Evolutionary conservation across 2,329 filamentous ascomycete genomes (phyloP), one percentile per base, ranked within the genome.

Genomic region (Aspergillus hiratsukae): DNA sequence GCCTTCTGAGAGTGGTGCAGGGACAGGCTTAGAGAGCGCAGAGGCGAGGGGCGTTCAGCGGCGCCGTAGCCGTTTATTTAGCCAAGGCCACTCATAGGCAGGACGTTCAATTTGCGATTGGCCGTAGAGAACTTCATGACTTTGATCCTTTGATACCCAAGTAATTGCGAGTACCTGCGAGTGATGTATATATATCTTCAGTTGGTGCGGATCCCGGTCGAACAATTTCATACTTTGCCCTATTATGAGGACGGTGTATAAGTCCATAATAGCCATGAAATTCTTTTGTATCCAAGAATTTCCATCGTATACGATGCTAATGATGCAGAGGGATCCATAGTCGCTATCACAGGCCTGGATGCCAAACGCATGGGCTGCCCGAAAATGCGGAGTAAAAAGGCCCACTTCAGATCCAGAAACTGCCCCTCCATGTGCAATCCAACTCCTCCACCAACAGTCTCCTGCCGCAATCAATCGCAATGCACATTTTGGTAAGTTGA

Each of bases 401-500:
- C 43, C 43, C 43, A 46, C 43, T 25, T 21, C 10, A 17, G 3
- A 37, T 45, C 9, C 21, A 45, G n/a, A 46, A 46, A 46, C 23
- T 46, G 23, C 43, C 43, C 43, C 43, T 41, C 48, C 53, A 37
- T 37, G 35, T 49, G 35, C 45, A 31, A 49, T 45, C 29, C 46
- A 45, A 23, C 37, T 40, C 51, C 43, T 58, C 60, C 53, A 51
- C 46, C 58, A 58, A 51, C 52, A 25, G 1, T 25, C 21, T 51
- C 28, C 37, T 17, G 21, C 29, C 21, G 17, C 40, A 27, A 23
- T 31, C 48, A 19, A 48, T 48, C 56, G 51, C 58, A 65, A 81
- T 82, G 79, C 80, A 81, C 72, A 80, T 82, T 55, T 70, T 81
- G 58, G 79, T 81, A 70, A 70, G 76, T 70, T 43, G 14, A 27